These are phyloP conservation scores for Casuarina equisetifolia DNA, from an alignment of 306 rosid genomes.

Conservation along the genomic window DNA sequence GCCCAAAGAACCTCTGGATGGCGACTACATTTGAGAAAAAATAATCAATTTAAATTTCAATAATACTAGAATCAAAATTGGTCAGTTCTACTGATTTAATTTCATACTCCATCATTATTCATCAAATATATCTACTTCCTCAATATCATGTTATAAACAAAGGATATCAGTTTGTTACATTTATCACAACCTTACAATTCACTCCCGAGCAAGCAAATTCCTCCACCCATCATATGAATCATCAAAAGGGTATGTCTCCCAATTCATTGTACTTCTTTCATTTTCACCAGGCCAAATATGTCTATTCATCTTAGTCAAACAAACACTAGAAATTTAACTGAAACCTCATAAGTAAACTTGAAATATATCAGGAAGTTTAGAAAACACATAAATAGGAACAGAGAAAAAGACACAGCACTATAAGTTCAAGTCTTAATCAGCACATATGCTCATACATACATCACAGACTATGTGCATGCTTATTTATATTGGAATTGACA, in stretches of 20 bases:
- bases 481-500: too few relatives aligned
- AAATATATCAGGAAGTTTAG: background rate
- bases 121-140: background rate
- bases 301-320: background rate
- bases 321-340: background rate
- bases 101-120: too few relatives aligned
- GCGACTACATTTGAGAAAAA: slow-evolving; percentile 48
- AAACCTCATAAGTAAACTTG: background rate
- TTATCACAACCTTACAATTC: background rate
- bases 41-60: background rate
- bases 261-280: background rate
- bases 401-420: too few relatives aligned
- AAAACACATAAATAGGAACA: too few relatives aligned
- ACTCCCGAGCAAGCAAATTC: background rate
- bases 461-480: too few relatives aligned
- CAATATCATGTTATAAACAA: too few relatives aligned
- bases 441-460: too few relatives aligned
- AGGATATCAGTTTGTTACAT: background rate
- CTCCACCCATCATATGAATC: background rate
- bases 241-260: background rate
- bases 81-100: too few relatives aligned
- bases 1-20: slow-evolving; percentile 96
- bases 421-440: too few relatives aligned
- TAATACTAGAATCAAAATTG: background rate
- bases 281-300: background rate